Evolutionary conservation across 2,329 filamentous ascomycete genomes (phyloP).

Genomic region (Gremmenia infestans): DNA sequence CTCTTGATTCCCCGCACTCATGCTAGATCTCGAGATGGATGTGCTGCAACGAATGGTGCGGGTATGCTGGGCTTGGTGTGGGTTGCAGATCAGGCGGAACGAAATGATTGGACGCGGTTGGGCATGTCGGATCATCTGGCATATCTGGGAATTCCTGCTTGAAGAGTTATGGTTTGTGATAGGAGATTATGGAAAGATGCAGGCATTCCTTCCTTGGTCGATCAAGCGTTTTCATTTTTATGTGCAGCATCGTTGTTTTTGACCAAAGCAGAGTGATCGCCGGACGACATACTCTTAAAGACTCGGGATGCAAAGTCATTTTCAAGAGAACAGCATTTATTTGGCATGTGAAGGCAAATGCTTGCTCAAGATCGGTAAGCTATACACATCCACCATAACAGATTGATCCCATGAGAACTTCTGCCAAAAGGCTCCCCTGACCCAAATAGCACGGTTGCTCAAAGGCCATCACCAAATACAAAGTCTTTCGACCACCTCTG

Average conservation of each 20-base stretch:
- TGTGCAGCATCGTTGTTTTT: no score
- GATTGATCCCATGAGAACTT: no score
- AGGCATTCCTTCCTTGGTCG: background rate
- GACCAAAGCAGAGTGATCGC: no score
- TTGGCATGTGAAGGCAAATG: no score
- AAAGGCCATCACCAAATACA: background rate
- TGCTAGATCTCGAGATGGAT: background rate
- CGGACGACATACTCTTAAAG: no score
- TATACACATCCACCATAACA: no score
- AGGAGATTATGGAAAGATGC: background rate
- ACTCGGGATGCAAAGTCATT: no score
- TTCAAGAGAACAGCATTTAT: no score
- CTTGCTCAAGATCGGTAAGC: no score
- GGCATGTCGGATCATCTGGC: background rate
- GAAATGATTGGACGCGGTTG: background rate
- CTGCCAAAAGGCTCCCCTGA: no score
- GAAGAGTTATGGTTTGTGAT: background rate
- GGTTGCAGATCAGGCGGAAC: background rate
- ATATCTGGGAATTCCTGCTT: background rate
- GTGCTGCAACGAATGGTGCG: background rate
- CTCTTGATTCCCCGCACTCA: background rate
- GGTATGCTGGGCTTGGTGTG: background rate
- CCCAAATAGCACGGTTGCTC: background rate
- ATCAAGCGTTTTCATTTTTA: no score
- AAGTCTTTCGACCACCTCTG: constrained; percentile 3